Evolutionary conservation across 257 asterid genomes (phyloP).

Genomic region (Solanum pimpinellifolium): DNA sequence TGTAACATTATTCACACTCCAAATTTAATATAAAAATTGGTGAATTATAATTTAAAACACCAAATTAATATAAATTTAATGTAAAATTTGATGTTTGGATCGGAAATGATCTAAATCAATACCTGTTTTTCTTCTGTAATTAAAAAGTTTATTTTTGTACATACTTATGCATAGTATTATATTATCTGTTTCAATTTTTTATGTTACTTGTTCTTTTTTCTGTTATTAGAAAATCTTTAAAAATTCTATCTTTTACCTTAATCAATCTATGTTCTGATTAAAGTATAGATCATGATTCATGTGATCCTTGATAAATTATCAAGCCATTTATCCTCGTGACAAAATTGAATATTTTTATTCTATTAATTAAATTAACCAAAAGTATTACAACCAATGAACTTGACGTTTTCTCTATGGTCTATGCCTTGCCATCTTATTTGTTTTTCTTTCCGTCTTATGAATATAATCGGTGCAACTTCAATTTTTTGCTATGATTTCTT

Average conservation of each 20-base stretch:
- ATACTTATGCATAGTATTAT: not conserved
- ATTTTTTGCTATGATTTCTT: no score
- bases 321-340: not conserved
- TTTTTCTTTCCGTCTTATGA: no score
- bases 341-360: not conserved
- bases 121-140: not conserved
- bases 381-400: not conserved
- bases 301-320: not conserved
- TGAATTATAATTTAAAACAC: no score
- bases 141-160: not conserved
- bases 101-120: no score
- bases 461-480: no score
- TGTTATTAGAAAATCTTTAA: not conserved
- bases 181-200: not conserved
- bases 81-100: no score
- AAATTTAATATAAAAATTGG: no score
- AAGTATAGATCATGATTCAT: not conserved
- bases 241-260: not conserved
- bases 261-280: not conserved
- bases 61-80: no score
- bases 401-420: not conserved
- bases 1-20: no score
- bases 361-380: not conserved
- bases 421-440: not conserved
- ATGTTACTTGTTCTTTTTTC: not conserved